A percentile compares a stretch with the other conserved stretches of the same genome.
Conservation (phyloP, 495 filamentous ascomycete species). For the Cairneyella variabilis region DNA sequence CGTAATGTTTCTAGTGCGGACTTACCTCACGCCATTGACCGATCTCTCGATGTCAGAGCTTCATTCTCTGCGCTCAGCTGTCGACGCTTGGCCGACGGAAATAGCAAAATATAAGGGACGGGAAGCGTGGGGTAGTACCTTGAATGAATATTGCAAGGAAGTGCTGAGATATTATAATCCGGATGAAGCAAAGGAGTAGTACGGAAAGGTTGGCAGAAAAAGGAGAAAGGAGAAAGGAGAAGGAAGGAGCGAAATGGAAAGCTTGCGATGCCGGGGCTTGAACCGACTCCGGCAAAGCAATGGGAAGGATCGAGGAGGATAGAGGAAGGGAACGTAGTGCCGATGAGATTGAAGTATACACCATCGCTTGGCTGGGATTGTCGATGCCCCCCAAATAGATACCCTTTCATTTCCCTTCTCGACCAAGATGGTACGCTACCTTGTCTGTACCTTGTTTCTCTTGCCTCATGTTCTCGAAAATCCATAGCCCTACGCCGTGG, state of each 20-base stretch:
- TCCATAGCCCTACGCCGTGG: too few relatives aligned
- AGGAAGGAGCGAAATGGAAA: neutral
- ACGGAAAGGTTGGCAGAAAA: neutral
- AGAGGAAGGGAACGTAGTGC: too few relatives aligned
- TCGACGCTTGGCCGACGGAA: slow-evolving; percentile 48
- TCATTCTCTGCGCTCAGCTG: slow-evolving; percentile 26
- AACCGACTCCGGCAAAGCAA: too few relatives aligned
- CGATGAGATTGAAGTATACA: too few relatives aligned
- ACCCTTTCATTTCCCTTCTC: too few relatives aligned
- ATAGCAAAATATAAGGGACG: slow-evolving; percentile 50
- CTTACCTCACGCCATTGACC: slow-evolving; percentile 31
- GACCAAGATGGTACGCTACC: too few relatives aligned
- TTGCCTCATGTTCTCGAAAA: too few relatives aligned
- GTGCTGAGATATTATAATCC: slow-evolving; percentile 59
- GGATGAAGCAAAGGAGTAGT: slow-evolving; percentile 61
- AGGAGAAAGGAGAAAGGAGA: neutral
- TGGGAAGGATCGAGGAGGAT: too few relatives aligned
- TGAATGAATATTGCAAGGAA: slow-evolving; percentile 42
- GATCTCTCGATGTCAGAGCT: slow-evolving; percentile 35
- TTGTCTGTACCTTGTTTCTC: too few relatives aligned
- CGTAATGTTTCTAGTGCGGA: slow-evolving; percentile 52
- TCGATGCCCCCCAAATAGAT: too few relatives aligned
- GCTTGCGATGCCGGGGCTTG: too few relatives aligned
- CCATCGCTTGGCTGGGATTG: too few relatives aligned
- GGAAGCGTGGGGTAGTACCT: slow-evolving; percentile 43